These are phyloP conservation scores for Cystofilobasidium bisporidii DNA, from an alignment of 768 basidiomycete genomes.

Conservation along the genomic window DNA sequence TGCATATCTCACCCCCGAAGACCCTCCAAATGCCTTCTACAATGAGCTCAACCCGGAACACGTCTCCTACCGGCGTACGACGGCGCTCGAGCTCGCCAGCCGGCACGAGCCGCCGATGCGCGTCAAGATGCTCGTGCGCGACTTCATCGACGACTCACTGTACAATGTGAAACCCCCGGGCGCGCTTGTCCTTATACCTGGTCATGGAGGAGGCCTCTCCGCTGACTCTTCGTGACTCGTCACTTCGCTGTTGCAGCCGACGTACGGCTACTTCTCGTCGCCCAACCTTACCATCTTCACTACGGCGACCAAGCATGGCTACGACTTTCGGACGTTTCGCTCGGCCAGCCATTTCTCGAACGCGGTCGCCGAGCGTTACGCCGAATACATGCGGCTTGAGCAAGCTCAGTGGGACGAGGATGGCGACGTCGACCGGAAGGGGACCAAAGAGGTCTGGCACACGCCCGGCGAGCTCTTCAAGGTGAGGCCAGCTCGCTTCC, in stretches of 20 bases:
- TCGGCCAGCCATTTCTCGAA: slow-evolving; percentile 70
- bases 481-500: slow-evolving; percentile 45
- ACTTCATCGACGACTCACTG: slow-evolving; percentile 91
- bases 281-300: slow-evolving; percentile 65
- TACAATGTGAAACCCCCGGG: too few relatives aligned
- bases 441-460: slow-evolving; percentile 85
- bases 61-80: slow-evolving; percentile 47
- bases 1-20: neutral
- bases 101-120: slow-evolving; percentile 55
- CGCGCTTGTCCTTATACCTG: too few relatives aligned
- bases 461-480: slow-evolving; percentile 97
- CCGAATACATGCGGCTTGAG: slow-evolving; percentile 54
- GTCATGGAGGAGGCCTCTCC: too few relatives aligned
- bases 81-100: slow-evolving; percentile 59
- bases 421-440: slow-evolving; percentile 50
- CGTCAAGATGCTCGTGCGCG: slow-evolving; percentile 88
- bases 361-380: slow-evolving; percentile 66
- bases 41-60: slow-evolving; percentile 6
- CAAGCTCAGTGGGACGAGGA: slow-evolving; percentile 32
- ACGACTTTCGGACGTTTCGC: slow-evolving; percentile 60
- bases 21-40: neutral
- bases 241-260: slow-evolving; percentile 43
- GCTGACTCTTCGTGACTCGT: too few relatives aligned
- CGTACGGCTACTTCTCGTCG: slow-evolving; percentile 80
- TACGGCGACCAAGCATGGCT: slow-evolving; percentile 45